Base-by-base conservation (phyloP, 768 basidiomycete species). In the Gloeostereum incarnatum region DNA sequence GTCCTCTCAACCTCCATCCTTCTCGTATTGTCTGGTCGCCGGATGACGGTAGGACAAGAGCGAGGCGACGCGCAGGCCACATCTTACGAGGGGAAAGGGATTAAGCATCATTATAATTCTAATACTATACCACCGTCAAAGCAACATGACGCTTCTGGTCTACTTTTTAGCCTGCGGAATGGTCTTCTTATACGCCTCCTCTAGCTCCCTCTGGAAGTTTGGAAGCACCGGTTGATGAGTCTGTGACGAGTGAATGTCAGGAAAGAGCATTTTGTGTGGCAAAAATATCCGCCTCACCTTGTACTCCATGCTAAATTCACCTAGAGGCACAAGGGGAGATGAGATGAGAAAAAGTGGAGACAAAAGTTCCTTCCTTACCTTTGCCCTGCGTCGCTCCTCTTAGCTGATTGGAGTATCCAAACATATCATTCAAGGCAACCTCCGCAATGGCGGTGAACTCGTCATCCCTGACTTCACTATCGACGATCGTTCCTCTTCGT, bases 341-440 rank as follows among this genome's bases (percentile, higher is more conserved):
- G 18, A 20, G 21, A 27, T 24, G n/a, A 22, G 9, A 24, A 24
- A 8, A 11, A 10, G 13, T 34, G 21, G 17, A 17, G 5, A 13
- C 35, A 27, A 32, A 21, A 5, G 6, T 21, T 17, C 3, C 34
- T 22, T 25, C 37, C 44, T n/a, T 40, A 58, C 76, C 92, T 67
- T 99, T 98, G 52, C 94, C 96, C 62, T 98, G 96, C 0, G 96
- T 99, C 41, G 77, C 79, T 3, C 94, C 94, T 41, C 94, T 78
- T 31, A 98, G 68, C 49, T 90, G 85, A 50, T 81, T 89, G 25
- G 92, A 93, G 57, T 97, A 97, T 13, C 90, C 88, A 54, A 99
- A 99, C 94, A 98, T 98, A 49, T 98, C 94, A 58, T 91, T 96
- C 59, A 99, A 58, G 6, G 89, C 81, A 9, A 99, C 93, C 53